Conservation (phyloP, 2,329 filamentous ascomycete species). For the Aspergillus niger region DNA sequence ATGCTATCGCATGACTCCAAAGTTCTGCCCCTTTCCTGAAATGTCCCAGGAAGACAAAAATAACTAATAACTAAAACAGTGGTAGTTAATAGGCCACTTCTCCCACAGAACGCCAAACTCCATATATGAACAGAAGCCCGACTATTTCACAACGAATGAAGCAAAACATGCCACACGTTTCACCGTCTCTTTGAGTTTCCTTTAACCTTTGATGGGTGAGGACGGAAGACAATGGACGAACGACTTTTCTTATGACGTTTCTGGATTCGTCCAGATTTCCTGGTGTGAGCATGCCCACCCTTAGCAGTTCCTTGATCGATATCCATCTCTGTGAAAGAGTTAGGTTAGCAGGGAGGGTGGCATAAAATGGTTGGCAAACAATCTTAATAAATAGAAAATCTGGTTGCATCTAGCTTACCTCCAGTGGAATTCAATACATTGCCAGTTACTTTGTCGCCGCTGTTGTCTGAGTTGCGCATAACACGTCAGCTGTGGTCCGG, state of each 20-base stretch:
- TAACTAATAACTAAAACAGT: not conserved
- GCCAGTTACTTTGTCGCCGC: slow-evolving; percentile 15
- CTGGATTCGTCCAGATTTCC: slow-evolving; percentile 40
- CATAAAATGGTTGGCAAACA: not conserved
- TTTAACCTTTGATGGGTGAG: slow-evolving; percentile 35
- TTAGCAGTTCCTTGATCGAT: slow-evolving; percentile 33
- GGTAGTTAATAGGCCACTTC: not conserved
- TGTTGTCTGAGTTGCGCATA: slow-evolving; percentile 17
- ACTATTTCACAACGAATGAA: not conserved
- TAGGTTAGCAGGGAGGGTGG: slow-evolving; percentile 10
- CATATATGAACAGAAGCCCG: not conserved
- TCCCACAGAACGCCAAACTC: not conserved
- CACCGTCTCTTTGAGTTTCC: slow-evolving; percentile 31
- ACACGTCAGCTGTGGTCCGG: slow-evolving; percentile 10
- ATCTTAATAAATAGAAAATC: not conserved
- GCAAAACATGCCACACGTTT: not conserved
- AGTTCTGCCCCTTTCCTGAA: not conserved
- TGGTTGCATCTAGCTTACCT: slow-evolving; percentile 21
- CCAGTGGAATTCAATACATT: slow-evolving; percentile 22
- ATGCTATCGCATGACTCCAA: too few species aligned
- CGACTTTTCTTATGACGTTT: slow-evolving; percentile 41
- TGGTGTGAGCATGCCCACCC: slow-evolving; percentile 25
- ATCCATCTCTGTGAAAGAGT: slow-evolving; percentile 40
- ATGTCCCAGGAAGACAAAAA: not conserved
- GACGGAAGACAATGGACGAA: slow-evolving; percentile 43